Conservation (phyloP, 1,284 basidiomycete genomes). For the Heterobasidion irregulare region DNA sequence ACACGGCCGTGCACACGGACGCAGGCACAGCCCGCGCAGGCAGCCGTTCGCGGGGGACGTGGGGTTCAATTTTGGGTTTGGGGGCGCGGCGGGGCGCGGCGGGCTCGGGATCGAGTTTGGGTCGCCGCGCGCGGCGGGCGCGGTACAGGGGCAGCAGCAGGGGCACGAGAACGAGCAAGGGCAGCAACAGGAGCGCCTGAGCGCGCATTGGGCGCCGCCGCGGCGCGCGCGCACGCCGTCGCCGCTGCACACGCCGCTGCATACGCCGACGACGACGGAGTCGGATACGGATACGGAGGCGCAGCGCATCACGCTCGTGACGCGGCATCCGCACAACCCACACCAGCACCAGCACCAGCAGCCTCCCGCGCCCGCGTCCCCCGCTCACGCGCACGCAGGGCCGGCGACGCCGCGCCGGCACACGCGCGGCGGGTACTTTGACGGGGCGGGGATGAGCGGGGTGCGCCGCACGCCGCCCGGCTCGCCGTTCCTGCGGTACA, state of each 20-base stretch:
- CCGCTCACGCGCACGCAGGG: neutral
- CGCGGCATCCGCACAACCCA: slow-evolving; percentile 1
- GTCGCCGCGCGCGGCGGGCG: neutral
- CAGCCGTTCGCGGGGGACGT: neutral
- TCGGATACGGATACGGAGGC: slow-evolving; percentile 7
- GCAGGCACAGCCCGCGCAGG: neutral
- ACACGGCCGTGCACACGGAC: neutral
- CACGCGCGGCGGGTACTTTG: slow-evolving; percentile 20
- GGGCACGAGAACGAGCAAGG: too few species aligned
- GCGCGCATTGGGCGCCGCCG: too few species aligned
- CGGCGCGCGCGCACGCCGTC: too few species aligned
- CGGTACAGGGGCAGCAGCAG: neutral
- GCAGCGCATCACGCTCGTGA: slow-evolving; percentile 4
- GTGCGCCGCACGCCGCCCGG: slow-evolving; percentile 14
- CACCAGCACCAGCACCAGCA: slow-evolving; percentile 7
- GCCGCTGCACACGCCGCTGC: too few species aligned
- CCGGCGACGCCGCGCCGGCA: slow-evolving; percentile 1
- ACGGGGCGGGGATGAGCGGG: slow-evolving; percentile 12
- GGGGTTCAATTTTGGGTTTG: neutral
- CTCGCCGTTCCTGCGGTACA: slow-evolving; percentile 15
- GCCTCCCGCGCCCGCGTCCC: neutral
- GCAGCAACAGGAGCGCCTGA: neutral
- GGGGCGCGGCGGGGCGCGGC: neutral
- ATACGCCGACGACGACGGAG: neutral
- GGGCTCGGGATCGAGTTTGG: neutral